A percentile compares a stretch with the other conserved stretches of the same genome.
Evolutionary conservation across 371 early-diverging fungal genomes (phyloP).

Genomic region (Rhizopus arrhizus): DNA sequence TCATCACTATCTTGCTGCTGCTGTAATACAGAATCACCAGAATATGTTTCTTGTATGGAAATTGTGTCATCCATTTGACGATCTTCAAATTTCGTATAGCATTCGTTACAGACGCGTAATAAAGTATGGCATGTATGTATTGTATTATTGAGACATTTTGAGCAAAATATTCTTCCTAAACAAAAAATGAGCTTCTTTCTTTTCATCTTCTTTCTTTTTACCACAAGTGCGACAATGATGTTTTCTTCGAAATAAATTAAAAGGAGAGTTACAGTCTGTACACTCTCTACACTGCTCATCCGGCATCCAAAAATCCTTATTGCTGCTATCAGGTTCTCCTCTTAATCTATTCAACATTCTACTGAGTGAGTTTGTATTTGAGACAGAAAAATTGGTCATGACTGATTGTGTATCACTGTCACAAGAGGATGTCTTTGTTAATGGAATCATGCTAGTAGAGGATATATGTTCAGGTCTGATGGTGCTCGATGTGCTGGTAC

Average conservation of each 20-base stretch:
- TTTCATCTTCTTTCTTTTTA: conserved; percentile 20
- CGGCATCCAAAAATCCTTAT: conserved; percentile 80
- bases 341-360: conserved; percentile 53
- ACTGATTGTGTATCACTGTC: conserved; percentile 60
- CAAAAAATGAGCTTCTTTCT: neutral
- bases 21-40: conserved; percentile 17
- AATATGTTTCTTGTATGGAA: conserved; percentile 20
- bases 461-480: conserved; percentile 6
- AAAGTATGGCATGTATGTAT: conserved; percentile 23
- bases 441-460: conserved; percentile 13
- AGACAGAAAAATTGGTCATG: conserved; percentile 53
- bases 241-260: conserved; percentile 69
- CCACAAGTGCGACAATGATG: conserved; percentile 89
- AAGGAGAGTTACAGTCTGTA: conserved; percentile 72
- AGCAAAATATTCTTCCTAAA: conserved; percentile 32
- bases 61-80: conserved; percentile 20
- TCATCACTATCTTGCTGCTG: conserved; percentile 26
- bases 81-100: conserved; percentile 24
- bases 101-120: conserved; percentile 29
- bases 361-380: conserved; percentile 55
- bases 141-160: conserved; percentile 24
- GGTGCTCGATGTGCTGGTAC: conserved; percentile 2
- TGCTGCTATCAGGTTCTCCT: conserved; percentile 46
- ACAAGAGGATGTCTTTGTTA: conserved; percentile 30
- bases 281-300: conserved; percentile 81